Percentiles rank a stretch among this genome's conserved stretches.
These are phyloP conservation scores for Leishmania aethiopica DNA, from an alignment of 208 protist species.

Conservation along the genomic window DNA sequence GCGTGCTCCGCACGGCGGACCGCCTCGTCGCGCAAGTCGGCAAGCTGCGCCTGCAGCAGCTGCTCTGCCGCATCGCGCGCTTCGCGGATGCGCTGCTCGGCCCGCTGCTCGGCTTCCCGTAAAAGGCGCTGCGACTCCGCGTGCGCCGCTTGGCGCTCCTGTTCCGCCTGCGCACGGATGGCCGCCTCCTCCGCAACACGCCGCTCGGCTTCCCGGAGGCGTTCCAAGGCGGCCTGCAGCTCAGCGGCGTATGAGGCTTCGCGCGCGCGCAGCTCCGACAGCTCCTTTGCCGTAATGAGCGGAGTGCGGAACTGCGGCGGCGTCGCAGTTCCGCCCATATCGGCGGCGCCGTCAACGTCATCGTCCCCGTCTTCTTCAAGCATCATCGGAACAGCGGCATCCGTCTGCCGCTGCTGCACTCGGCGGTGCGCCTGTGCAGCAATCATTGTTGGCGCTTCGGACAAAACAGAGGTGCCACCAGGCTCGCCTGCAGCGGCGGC, in stretches of 20 bases:
- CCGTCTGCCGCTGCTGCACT: background rate
- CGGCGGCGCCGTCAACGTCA: background rate
- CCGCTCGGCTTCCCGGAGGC: constrained; percentile 60
- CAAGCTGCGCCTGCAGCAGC: constrained; percentile 37
- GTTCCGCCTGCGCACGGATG: constrained; percentile 35
- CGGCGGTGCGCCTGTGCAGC: background rate
- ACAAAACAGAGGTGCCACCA: background rate
- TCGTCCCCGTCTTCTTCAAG: background rate
- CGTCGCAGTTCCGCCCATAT: background rate
- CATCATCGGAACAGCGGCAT: background rate
- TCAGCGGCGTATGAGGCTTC: constrained; percentile 42
- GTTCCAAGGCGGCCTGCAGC: constrained; percentile 44
- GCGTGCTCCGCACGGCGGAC: constrained; percentile 48
- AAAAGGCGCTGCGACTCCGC: constrained; percentile 39
- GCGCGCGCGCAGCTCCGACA: constrained; percentile 31
- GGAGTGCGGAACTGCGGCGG: constrained; percentile 9
- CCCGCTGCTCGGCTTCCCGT: constrained; percentile 45
- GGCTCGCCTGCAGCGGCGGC: background rate
- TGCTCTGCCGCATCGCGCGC: constrained; percentile 45
- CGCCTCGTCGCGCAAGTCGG: constrained; percentile 39
- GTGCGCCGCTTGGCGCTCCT: constrained; percentile 28
- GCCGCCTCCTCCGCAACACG: constrained; percentile 54
- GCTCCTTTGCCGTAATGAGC: constrained; percentile 26
- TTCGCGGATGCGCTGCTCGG: constrained; percentile 52
- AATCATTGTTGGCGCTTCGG: constrained; percentile 11